Percentiles rank a stretch among this genome's conserved stretches.
phyloP scores from a whole-genome alignment of 106 monocot species.

The Phalaenopsis equestris region DNA sequence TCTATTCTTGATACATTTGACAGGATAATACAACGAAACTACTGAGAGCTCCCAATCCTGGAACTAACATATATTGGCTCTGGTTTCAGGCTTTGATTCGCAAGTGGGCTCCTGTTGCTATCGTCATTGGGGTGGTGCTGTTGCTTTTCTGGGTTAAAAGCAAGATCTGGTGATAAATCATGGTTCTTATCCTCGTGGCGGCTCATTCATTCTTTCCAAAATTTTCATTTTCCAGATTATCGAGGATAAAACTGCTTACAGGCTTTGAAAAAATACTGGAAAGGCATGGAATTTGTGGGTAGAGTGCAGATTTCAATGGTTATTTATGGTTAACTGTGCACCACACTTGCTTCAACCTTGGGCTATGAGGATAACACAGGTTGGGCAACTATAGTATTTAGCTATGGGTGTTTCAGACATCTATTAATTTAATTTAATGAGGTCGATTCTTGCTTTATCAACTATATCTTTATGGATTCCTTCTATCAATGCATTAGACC shows the following conservation, averaged over 20 bases:
- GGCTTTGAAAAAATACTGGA: not conserved
- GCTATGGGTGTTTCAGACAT: not conserved
- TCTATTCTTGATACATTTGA: no score
- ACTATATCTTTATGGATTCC: not conserved
- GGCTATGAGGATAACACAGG: not conserved
- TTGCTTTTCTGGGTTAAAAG: conserved; percentile 74
- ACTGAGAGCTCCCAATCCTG: not conserved
- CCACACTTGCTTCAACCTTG: not conserved
- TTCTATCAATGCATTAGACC: not conserved
- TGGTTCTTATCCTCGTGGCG: not conserved
- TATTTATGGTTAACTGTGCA: not conserved
- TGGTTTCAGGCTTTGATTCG: conserved; percentile 69
- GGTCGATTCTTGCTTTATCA: not conserved
- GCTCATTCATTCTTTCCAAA: not conserved
- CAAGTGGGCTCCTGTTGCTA: conserved; percentile 90
- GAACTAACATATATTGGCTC: not conserved
- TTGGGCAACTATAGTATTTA: not conserved
- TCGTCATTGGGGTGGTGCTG: conserved; percentile 75
- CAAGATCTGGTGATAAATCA: conserved; percentile 64
- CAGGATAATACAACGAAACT: no score
- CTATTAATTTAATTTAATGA: not conserved
- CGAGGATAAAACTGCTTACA: not conserved
- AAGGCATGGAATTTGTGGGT: not conserved
- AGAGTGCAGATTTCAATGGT: not conserved
- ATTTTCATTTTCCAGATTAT: not conserved